Evolutionary conservation across 257 asterid genomes (phyloP), one percentile per base, ranked within the genome.

Genomic region (Lavandula angustifolia): DNA sequence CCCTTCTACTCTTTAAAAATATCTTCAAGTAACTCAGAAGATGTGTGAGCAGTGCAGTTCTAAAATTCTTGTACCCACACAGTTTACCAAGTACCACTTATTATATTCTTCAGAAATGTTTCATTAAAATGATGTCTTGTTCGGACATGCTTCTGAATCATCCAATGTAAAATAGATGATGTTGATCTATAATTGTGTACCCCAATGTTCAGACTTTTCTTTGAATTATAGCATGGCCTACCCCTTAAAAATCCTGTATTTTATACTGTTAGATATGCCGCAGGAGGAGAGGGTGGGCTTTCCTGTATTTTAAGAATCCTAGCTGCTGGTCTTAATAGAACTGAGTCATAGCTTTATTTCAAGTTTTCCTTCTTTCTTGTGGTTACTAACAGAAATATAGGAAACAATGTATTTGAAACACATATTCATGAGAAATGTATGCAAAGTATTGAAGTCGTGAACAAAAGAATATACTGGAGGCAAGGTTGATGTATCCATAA

Each of bases 381-480:
- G 53, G 47, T 6, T 38, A 32, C 43, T 50, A 43, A 66, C 16
- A n/a, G 40, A 18, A 34, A 31, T 12, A 6, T 14, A 51, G 34
- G 73, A 52, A 0, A 17, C 12, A n/a, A 33, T 13, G 51, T n/a
- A n/a, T 4, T 7, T 47, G 56, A 11, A 50, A 38, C 64, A 29
- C 29, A 55, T 47, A 53, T 58, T 48, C 58, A 62, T 22, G 66
- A 70, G 29, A 40, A 60, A 18, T 51, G 58, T 58, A 54, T 40
- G 50, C 35, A n/a, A n/a, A n/a, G n/a, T n/a, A n/a, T n/a, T n/a
- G 9, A 49, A 54, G 43, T 62, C 55, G 35, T 14, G 16, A 31
- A 38, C 33, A 44, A n/a, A 40, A 41, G 63, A 34, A 58, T 37
- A 27, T n/a, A 38, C 38, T 3, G 35, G 44, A 18, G 40, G 60